These are phyloP conservation scores for Mycena latifolia DNA, from an alignment of 768 basidiomycete genomes.

Conservation along the genomic window DNA sequence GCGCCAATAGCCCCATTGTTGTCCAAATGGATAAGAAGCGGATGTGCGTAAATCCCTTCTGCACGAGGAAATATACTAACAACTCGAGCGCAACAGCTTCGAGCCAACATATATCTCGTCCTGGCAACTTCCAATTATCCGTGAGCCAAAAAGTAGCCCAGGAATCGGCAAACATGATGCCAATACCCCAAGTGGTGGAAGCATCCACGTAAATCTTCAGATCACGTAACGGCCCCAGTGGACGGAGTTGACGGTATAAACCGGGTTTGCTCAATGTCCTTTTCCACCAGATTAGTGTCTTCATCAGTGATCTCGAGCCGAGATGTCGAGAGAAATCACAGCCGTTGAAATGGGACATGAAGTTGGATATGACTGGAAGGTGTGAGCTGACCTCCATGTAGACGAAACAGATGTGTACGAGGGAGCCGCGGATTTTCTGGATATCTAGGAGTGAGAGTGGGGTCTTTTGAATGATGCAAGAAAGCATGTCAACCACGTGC, in stretches of 20 bases:
- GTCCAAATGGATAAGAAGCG: conserved; percentile 27
- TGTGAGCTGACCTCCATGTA: conserved; percentile 13
- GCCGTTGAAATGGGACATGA: conserved; percentile 3
- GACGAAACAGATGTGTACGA: conserved; percentile 23
- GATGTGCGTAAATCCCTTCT: conserved; percentile 5
- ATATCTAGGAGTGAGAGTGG: no score
- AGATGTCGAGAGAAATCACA: neutral
- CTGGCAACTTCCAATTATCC: conserved; percentile 30
- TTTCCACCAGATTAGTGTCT: conserved; percentile 5
- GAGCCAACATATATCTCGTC: conserved; percentile 44
- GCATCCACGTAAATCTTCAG: conserved; percentile 34
- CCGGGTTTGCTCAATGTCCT: neutral
- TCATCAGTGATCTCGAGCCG: neutral
- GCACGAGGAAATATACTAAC: conserved; percentile 15
- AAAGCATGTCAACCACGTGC: conserved; percentile 1
- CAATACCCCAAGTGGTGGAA: conserved; percentile 44
- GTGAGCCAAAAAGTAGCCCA: conserved; percentile 36
- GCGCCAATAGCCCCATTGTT: conserved; percentile 29
- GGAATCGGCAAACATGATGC: conserved; percentile 28
- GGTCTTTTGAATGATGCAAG: no score
- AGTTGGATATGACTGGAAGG: conserved; percentile 18
- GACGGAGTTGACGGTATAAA: conserved; percentile 11
- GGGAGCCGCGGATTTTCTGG: conserved; percentile 23
- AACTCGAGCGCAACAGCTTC: conserved; percentile 33
- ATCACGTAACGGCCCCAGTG: neutral